Evolutionary conservation across 1,284 basidiomycete genomes (phyloP), one percentile per base, ranked within the genome.

Genomic region (Tylopilus sp.): DNA sequence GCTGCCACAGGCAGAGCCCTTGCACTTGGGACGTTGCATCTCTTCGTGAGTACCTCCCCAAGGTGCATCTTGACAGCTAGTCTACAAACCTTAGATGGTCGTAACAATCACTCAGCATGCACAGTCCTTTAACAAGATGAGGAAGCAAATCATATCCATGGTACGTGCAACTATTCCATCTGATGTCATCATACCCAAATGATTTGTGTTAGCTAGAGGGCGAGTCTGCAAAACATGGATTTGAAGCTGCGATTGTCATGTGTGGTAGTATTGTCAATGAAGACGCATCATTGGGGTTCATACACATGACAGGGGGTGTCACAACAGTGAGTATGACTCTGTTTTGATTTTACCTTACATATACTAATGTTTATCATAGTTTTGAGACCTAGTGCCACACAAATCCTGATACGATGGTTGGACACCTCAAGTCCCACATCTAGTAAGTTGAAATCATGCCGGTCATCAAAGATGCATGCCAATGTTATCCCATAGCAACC

Each of bases 251-350:
- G 4, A 7, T 55, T 1, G 28, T 55, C 21, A 56, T 55, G 54
- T 56, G 54, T 18, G 44, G 54, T 3, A 55, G 39, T 14, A 20
- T 44, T 10, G 48, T 55, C 2, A 56, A 55, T 26, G 43, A 56
- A n/a, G 54, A 55, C 31, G 54, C 41, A 3, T 43, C 20, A 2
- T 10, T 43, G 15, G 41, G 20, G 2, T 43, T 43, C 41, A 33
- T 7, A 4, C 41, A 43, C 20, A 33, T 20, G 4, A 43, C 20
- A 4, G 15, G 30, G 1, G 41, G 30, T n/a, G 15, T 43, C 30
- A 29, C 15, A 1, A 31, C 4, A 21, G 46, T 35, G 2, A 44
- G 26, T 10, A 34, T n/a, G 11, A 30, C 24, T 24, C 21, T 24
- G 21, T 4, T 28, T n/a, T 9, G 1, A 35, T 45, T 8, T 15